Evolutionary conservation across 225 moss, liverwort and hornwort species (phyloP), one percentile per base, ranked within the genome.

Genomic region (Straminergon stramineum): DNA sequence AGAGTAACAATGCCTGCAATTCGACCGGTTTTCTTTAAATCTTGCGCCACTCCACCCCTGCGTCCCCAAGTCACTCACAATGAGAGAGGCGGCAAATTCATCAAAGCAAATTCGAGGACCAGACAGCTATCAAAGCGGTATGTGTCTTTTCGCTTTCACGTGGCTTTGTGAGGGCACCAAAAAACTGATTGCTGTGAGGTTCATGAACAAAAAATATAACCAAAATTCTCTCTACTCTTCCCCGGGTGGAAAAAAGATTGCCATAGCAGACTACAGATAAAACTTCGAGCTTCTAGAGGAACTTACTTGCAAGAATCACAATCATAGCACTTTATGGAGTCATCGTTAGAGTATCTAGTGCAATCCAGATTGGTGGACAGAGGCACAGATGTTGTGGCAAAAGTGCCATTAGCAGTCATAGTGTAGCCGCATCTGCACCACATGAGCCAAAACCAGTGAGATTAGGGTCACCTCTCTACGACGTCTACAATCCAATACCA

Each of bases 221-320:
- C 21, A 61, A 51, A n/a, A 45, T 57, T 80, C 67, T 67, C 34
- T 23, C 11, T 7, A 55, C 13, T 48, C 20, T 20, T 58, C 37
- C 16, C 13, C 13, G 56, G 17, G 35, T 11, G 28, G 55, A 13
- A 70, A 22, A 61, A 17, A 16, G 64, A 62, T 41, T 45, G 27
- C 27, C 18, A 35, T 15, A 22, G 13, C 37, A 60, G 35, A 69
- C 30, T 16, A 6, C 57, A 73, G 63, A 74, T 63, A 17, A 86
- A 37, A 27, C 7, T 37, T 27, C 8, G 19, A 37, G 31, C 62
- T 43, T 45, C 10, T 20, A 23, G 62, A 70, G 74, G 26, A 62
- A 88, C 94, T 39, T 82, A 95, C 94, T 93, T 93, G 94, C 93
- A 95, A 82, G 94, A 95, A 80, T 92, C 89, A 73, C 93, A 95